Evolutionary conservation across 2,329 filamentous ascomycete genomes (phyloP).

Genomic region (Aureobasidium melanogenum): DNA sequence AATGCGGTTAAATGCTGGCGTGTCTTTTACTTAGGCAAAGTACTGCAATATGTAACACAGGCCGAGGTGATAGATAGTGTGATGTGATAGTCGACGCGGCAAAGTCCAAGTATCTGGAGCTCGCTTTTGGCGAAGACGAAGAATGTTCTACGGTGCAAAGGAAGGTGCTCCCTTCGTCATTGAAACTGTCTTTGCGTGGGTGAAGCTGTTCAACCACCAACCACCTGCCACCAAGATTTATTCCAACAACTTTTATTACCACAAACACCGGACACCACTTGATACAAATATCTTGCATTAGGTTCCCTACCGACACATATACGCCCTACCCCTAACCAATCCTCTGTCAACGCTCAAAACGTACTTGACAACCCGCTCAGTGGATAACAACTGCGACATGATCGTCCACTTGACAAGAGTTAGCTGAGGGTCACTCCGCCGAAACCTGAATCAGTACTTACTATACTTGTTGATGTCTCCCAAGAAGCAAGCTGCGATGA

Average conservation of each 20-base stretch:
- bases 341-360: too few relatives aligned
- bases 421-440: background rate
- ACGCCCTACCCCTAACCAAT: too few relatives aligned
- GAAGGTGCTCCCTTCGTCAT: background rate
- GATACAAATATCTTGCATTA: too few relatives aligned
- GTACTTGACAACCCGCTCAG: background rate
- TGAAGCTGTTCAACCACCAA: background rate
- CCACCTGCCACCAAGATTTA: background rate
- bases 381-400: constrained; percentile 17
- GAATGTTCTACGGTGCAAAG: background rate
- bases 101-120: background rate
- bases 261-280: background rate
- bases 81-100: background rate
- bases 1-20: constrained; percentile 1
- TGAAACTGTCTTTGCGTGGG: background rate
- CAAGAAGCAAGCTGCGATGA: constrained; percentile 50
- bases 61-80: background rate
- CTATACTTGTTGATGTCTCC: constrained; percentile 31
- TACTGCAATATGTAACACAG: background rate
- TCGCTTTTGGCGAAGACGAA: background rate
- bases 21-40: background rate
- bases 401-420: constrained; percentile 17
- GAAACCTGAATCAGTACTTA: background rate
- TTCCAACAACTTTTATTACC: background rate
- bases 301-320: too few relatives aligned